Evolutionary conservation across 306 rosid species (phyloP).

Genomic region (Comarum palustre): DNA sequence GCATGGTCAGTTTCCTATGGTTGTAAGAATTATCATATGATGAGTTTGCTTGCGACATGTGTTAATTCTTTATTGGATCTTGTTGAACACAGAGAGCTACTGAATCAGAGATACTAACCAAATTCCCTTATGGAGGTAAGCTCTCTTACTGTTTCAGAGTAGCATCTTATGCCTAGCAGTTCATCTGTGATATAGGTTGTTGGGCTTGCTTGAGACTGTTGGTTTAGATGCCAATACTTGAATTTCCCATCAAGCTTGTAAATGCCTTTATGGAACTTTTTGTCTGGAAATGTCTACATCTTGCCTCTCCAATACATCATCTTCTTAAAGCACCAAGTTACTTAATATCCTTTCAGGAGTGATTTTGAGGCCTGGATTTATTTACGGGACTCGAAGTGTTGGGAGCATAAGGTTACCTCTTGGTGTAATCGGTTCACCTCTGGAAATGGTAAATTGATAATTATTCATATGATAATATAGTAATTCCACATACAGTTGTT

Average conservation of each 20-base stretch:
- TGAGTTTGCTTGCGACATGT: neutral
- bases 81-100: slow-evolving; percentile 73
- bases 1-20: neutral
- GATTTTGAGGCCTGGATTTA: slow-evolving; percentile 91
- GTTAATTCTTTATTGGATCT: slow-evolving; percentile 3
- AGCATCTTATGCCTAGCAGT: slow-evolving; percentile 3
- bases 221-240: neutral
- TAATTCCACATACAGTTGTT: neutral
- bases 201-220: neutral
- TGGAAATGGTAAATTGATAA: slow-evolving; percentile 66
- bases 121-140: slow-evolving; percentile 80
- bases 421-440: slow-evolving; percentile 75
- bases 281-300: neutral
- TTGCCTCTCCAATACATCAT: neutral
- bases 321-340: neutral
- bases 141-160: slow-evolving; percentile 11
- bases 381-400: slow-evolving; percentile 84
- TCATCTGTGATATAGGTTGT: neutral
- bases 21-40: neutral
- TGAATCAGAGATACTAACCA: slow-evolving; percentile 71
- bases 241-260: neutral
- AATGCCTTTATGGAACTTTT: neutral
- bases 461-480: slow-evolving; percentile 4
- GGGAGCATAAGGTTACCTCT: slow-evolving; percentile 82
- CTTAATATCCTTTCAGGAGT: slow-evolving; percentile 59